A percentile compares a stretch with the other conserved stretches of the same genome.
Evolutionary conservation across 768 basidiomycete genomes (phyloP).

Genomic region (Fomitopsis pulvina): DNA sequence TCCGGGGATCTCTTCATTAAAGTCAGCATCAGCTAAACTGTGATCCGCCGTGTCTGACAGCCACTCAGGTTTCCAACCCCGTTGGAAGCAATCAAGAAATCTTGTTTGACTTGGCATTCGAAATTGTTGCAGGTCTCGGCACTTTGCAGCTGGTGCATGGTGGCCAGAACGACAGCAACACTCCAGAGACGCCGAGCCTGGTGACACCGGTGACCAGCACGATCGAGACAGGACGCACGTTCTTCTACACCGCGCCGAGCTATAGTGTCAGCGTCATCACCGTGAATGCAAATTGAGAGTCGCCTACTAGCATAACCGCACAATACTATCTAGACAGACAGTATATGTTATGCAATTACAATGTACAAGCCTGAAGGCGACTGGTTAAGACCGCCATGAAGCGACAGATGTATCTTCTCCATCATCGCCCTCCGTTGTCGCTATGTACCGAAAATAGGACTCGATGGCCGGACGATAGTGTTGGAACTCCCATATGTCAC

Average conservation of each 20-base stretch:
- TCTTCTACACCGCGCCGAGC: constrained; percentile 49
- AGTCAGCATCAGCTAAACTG: constrained; percentile 23
- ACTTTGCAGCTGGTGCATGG: constrained; percentile 47
- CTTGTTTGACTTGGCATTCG: constrained; percentile 50
- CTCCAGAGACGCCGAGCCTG: constrained; percentile 40
- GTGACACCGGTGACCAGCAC: constrained; percentile 40
- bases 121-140: constrained; percentile 36
- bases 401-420: constrained; percentile 11
- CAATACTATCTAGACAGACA: too few relatives aligned
- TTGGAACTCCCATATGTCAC: constrained; percentile 84
- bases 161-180: constrained; percentile 44
- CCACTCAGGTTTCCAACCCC: constrained; percentile 48
- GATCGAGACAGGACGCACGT: constrained; percentile 41
- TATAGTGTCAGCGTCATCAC: constrained; percentile 35
- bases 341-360: too few relatives aligned
- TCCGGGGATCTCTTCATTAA: constrained; percentile 50
- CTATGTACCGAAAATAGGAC: constrained; percentile 48
- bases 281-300: constrained; percentile 16
- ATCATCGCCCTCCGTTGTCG: constrained; percentile 39
- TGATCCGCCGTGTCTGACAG: background rate
- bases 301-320: too few relatives aligned
- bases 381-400: background rate
- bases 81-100: constrained; percentile 32
- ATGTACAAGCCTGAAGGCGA: too few relatives aligned
- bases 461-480: constrained; percentile 69